These are phyloP conservation scores for Flammula alnicola DNA, from an alignment of 1,284 basidiomycete genomes.

Conservation along the genomic window DNA sequence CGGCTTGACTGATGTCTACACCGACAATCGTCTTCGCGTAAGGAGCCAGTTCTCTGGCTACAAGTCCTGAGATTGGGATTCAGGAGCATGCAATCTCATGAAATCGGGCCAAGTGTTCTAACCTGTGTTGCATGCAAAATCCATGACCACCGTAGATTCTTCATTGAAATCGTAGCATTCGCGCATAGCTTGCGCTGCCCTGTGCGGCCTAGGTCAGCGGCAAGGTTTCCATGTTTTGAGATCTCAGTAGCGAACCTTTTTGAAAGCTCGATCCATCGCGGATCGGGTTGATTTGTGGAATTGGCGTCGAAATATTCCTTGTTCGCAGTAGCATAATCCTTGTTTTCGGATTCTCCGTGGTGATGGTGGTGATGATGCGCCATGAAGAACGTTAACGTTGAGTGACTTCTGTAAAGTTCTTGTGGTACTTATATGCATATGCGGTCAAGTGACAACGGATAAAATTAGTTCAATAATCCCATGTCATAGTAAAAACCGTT, in stretches of 20 bases:
- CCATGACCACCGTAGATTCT: slow-evolving; percentile 60
- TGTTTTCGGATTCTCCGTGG: neutral
- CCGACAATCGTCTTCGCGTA: slow-evolving; percentile 64
- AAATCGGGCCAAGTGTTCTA: too few relatives aligned
- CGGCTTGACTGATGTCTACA: slow-evolving; percentile 68
- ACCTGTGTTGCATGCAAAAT: slow-evolving; percentile 77
- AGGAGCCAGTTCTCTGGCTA: slow-evolving; percentile 59
- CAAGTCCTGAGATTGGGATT: too few relatives aligned
- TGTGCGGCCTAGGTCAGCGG: slow-evolving; percentile 13
- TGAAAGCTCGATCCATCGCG: slow-evolving; percentile 22
- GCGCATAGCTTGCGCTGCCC: slow-evolving; percentile 47
- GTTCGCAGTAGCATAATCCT: slow-evolving; percentile 23
- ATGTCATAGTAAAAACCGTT: too few relatives aligned
- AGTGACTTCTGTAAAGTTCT: too few relatives aligned
- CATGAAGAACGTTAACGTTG: too few relatives aligned
- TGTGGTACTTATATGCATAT: too few relatives aligned
- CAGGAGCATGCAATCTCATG: too few relatives aligned
- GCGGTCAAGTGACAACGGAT: too few relatives aligned
- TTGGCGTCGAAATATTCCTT: slow-evolving; percentile 22
- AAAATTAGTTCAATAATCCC: too few relatives aligned
- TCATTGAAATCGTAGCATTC: slow-evolving; percentile 55
- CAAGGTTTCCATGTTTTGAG: too few relatives aligned
- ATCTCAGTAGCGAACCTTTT: slow-evolving; percentile 17
- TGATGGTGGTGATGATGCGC: slow-evolving; percentile 16
- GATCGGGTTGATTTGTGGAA: slow-evolving; percentile 14